Evolutionary conservation across 768 basidiomycete species (phyloP).

Genomic region (Panellus pusillus): DNA sequence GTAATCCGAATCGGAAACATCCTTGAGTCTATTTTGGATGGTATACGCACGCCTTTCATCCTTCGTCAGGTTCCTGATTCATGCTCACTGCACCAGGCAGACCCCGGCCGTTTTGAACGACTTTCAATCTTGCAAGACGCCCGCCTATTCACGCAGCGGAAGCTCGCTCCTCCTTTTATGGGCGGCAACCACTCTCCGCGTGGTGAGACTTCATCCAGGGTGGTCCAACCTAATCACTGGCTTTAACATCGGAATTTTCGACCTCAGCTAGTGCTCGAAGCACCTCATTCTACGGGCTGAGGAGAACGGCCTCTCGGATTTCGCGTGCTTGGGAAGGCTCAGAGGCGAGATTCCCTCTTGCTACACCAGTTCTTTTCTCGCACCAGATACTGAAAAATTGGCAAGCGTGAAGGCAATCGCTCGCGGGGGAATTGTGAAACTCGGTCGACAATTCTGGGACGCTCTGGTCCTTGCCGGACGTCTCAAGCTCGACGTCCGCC

Average conservation of each 20-base stretch:
- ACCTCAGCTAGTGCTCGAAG: constrained; percentile 10
- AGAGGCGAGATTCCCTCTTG: constrained; percentile 4
- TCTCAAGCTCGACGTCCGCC: constrained; percentile 14
- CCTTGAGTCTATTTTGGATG: not conserved
- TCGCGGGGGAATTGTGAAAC: too few relatives aligned
- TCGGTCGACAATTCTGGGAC: not conserved
- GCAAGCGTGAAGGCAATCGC: too few relatives aligned
- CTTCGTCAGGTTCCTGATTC: not conserved
- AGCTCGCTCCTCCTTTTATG: constrained; percentile 5
- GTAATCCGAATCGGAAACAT: constrained; percentile 24
- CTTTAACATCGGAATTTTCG: constrained; percentile 19
- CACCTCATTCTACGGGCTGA: constrained; percentile 18
- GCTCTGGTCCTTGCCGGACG: constrained; percentile 8
- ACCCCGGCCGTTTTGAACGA: constrained; percentile 5
- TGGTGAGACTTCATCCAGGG: constrained; percentile 16
- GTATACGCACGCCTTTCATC: not conserved
- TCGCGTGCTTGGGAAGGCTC: constrained; percentile 3
- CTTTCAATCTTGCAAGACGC: constrained; percentile 20
- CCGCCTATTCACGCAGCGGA: constrained; percentile 11
- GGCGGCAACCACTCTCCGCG: constrained; percentile 7
- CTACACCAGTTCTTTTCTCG: too few relatives aligned
- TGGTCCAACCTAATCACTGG: constrained; percentile 23
- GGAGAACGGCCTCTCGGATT: not conserved
- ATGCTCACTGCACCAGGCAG: constrained; percentile 1
- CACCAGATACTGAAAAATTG: too few relatives aligned